A percentile compares a stretch with the other conserved stretches of the same genome.
Evolutionary conservation across 371 early-diverging fungal genomes (phyloP).

Genomic region (Polyrhizophydium stewartii): DNA sequence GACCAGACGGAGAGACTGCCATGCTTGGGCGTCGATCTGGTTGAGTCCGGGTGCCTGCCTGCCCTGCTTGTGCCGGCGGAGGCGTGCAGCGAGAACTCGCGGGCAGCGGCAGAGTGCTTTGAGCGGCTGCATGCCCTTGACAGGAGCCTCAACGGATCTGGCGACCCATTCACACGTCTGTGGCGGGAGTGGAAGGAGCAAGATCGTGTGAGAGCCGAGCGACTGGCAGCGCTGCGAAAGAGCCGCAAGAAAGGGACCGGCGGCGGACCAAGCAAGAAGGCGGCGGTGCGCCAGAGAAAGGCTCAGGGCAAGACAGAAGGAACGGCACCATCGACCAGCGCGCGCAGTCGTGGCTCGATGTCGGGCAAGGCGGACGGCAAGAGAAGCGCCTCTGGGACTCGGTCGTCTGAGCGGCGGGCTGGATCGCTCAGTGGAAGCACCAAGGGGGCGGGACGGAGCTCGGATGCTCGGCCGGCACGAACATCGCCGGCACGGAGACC

Average conservation of each 20-base stretch:
- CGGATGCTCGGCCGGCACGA: no score
- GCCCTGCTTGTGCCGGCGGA: constrained; percentile 24
- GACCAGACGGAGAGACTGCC: background rate
- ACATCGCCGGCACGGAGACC: no score
- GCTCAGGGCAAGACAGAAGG: no score
- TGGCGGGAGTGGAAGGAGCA: constrained; percentile 14
- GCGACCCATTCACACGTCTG: constrained; percentile 16
- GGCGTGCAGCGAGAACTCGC: background rate
- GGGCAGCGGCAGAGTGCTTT: constrained; percentile 14
- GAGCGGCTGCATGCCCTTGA: constrained; percentile 6
- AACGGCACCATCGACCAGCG: no score
- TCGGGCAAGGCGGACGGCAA: background rate
- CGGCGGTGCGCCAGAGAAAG: no score
- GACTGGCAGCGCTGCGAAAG: background rate
- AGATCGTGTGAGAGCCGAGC: constrained; percentile 4
- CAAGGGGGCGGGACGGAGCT: no score
- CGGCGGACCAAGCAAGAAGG: background rate
- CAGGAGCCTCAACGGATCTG: background rate
- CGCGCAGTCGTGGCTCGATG: no score
- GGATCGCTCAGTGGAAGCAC: no score
- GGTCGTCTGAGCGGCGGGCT: no score
- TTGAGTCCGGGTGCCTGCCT: constrained; percentile 13
- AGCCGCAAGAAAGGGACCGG: background rate
- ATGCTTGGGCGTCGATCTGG: background rate
- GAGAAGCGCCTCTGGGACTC: no score